Percentiles rank a stretch among this genome's conserved stretches.
These are phyloP conservation scores for Mycena latifolia DNA, from an alignment of 768 basidiomycete genomes.

Conservation along the genomic window DNA sequence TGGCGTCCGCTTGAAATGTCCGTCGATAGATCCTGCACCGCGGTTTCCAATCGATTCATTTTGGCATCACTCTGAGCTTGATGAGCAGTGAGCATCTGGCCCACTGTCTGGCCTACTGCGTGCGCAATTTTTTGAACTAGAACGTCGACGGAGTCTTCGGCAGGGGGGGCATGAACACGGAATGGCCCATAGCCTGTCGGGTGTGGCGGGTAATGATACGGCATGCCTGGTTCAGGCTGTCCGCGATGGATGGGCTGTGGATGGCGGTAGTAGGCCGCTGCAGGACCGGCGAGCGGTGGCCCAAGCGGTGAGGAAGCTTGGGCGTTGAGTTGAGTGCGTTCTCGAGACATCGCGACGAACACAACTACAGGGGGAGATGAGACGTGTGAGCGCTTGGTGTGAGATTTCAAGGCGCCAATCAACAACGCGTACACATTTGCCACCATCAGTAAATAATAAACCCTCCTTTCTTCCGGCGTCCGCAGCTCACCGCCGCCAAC, in stretches of 20 bases:
- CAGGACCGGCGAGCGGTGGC: background rate
- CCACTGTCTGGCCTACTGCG: background rate
- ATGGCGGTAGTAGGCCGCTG: background rate
- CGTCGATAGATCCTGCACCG: slow-evolving; percentile 16
- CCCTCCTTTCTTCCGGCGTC: no score
- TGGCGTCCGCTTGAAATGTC: slow-evolving; percentile 28
- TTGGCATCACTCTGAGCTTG: slow-evolving; percentile 16
- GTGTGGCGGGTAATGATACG: background rate
- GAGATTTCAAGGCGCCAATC: no score
- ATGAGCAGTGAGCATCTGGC: no score
- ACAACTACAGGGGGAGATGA: no score
- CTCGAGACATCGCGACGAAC: background rate
- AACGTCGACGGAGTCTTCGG: background rate
- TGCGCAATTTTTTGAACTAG: slow-evolving; percentile 4
- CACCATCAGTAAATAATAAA: no score
- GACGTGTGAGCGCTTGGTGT: no score
- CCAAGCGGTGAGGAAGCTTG: background rate
- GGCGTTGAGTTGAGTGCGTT: background rate
- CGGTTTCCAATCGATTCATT: slow-evolving; percentile 26
- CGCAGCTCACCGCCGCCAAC: no score
- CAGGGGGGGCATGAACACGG: background rate
- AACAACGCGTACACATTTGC: no score
- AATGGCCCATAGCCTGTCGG: background rate
- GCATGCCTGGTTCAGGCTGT: background rate
- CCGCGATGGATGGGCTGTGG: no score